Base-by-base conservation (phyloP, 306 rosid genomes). In the Boehmeria nivea region DNA sequence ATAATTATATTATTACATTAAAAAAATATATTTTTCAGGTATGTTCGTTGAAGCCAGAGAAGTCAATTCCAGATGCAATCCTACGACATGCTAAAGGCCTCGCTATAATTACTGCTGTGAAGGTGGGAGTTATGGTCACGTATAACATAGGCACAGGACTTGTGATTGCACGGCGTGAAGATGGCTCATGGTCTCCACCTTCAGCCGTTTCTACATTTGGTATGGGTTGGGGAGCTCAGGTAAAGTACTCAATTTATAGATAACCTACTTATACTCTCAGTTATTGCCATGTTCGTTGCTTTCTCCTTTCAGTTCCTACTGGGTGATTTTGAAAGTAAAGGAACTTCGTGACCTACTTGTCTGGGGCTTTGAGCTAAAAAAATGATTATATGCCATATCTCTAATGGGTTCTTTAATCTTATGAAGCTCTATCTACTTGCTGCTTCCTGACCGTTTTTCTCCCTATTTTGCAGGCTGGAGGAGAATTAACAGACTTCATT, bases 121-220 rank as follows among this genome's bases (percentile, higher is more conserved):
- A 87, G 77, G 94, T 85, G 17, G 99, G 99, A 65, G 79, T 80
- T 38, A 49, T 83, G 87, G 83, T 93, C 50, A 87, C 99, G 49
- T 93, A 93, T 61, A 81, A 87, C 62, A 68, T 93, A 53, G 99
- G 99, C 63, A 93, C 99, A 12, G 99, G 99, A 64, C 67, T 93
- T 23, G 96, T 93, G 58, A 65, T 93, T 67, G 95, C 95, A 8
- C 95, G 89, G 26, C 85, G 81, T 58, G 96, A 81, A 63, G 99
- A 93, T 77, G 99, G 95, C 50, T 85, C 96, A 20, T 87, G 99
- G 99, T 93, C 99, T 66, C 86, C 99, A 13, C 96, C 99, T 57
- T 93, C 99, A 57, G 94, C 99, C 58, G 73, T 85, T 63, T 87
- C 94, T 24, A 78, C 99, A 28, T 77, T 81, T 46, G 99, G 99